Base-by-base conservation (phyloP, 2,329 filamentous ascomycete species). In the Pseudonectria foliicola region DNA sequence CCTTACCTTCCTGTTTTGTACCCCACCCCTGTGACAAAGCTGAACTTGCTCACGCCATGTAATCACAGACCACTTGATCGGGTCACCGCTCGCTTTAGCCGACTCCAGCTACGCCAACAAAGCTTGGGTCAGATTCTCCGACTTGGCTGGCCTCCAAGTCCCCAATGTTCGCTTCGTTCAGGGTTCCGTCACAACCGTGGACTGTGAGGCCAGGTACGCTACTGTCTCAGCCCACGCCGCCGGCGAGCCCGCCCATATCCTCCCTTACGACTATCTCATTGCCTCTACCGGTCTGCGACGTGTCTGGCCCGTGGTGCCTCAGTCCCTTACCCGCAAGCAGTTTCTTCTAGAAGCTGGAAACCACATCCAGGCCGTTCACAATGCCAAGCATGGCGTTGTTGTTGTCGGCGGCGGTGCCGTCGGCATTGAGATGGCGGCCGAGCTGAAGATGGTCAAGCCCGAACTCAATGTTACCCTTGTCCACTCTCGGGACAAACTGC, bases 391-490 rank as follows among this genome's bases (percentile, higher is more conserved):
- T 13, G 77, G 74, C 1, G 73, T 88, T 1, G 73, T 85, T 0
- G 69, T 90, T 14, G 77, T 90, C n/a, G 84, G 85, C 13, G 85
- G 85, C 44, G 62, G 82, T 32, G 85, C 85, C 6, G 85, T 89
- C 2, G 85, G 85, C 7, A 79, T 89, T 35, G 85, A 90, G 56
- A 87, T 90, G 71, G 83, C 85, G 0, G 77, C 82, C 2, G 85
- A 92, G 61, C 65, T 89, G 35, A 89, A 88, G 59, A 57, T 74
- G 29, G 64, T 78, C 15, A 70, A 80, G 41, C 83, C 85, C 0
- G 50, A 71, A 10, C 63, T 77, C 35, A 71, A 72, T 27, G 79
- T 90, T n/a, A 84, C 77, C 1, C 71, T 92, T 2, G 74, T 86
- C 4, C 85, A 90, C 55, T 88, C 84, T 4, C 70, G 82, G 13